A percentile compares a stretch with the other conserved stretches of the same genome.
Evolutionary conservation across 1,284 basidiomycete species (phyloP).

Genomic region (Phylloporus gajari): DNA sequence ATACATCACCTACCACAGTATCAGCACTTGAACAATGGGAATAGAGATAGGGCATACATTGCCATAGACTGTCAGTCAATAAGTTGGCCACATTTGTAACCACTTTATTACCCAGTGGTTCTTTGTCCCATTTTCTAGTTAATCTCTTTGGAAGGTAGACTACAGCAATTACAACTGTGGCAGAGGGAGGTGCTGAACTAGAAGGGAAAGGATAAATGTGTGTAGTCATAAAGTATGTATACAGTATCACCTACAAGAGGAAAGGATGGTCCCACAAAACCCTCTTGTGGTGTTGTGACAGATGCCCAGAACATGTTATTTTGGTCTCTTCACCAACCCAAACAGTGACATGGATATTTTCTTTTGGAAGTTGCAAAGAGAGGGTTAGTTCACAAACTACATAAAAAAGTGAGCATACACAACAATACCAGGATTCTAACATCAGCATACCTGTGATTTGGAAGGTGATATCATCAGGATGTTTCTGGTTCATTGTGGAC

Average conservation of each 20-base stretch:
- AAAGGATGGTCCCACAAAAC: not conserved
- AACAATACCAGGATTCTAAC: not conserved
- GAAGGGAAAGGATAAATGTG: not conserved
- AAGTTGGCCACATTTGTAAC: not conserved
- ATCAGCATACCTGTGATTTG: not conserved
- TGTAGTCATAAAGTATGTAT: not conserved
- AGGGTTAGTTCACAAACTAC: not conserved
- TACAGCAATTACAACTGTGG: not conserved
- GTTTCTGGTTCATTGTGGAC: not conserved
- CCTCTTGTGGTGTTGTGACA: not conserved
- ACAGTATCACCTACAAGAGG: not conserved
- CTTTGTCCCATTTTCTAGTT: not conserved
- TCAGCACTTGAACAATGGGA: not conserved
- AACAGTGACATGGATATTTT: not conserved
- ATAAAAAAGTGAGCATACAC: not conserved
- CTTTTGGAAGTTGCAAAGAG: not conserved
- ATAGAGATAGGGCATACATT: not conserved
- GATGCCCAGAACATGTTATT: not conserved
- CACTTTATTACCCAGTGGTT: not conserved
- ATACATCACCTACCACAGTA: not conserved
- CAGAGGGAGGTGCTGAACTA: not conserved
- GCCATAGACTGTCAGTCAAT: not conserved
- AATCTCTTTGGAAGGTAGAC: not conserved
- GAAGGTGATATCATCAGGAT: not conserved
- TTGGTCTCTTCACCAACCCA: no score